Evolutionary conservation across 1,139 yeast species (phyloP).

Genomic region (Magnusiomyces sp.): DNA sequence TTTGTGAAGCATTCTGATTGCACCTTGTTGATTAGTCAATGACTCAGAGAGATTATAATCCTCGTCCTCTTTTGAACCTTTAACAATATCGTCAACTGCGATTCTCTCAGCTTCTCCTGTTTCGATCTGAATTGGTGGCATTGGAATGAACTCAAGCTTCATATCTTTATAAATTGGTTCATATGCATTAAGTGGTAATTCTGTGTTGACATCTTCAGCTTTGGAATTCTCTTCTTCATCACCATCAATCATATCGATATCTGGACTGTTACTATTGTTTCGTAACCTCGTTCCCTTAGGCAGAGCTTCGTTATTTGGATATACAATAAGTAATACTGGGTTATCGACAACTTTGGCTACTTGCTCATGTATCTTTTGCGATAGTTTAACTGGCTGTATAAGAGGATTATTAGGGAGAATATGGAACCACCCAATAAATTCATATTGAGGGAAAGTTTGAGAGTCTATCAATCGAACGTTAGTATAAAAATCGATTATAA

Average conservation of each 20-base stretch:
- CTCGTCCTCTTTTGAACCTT: constrained; percentile 16
- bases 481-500: background rate
- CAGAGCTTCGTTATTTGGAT: constrained; percentile 14
- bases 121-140: constrained; percentile 23
- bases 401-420: constrained; percentile 16
- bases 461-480: constrained; percentile 15
- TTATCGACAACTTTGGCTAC: constrained; percentile 18
- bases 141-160: constrained; percentile 20
- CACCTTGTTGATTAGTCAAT: constrained; percentile 26
- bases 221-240: background rate
- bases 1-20: constrained; percentile 26
- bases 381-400: constrained; percentile 18
- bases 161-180: constrained; percentile 24
- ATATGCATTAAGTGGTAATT: constrained; percentile 27
- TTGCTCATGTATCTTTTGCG: constrained; percentile 20
- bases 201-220: background rate
- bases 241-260: constrained; percentile 8
- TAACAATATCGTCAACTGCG: constrained; percentile 30
- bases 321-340: constrained; percentile 17
- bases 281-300: constrained; percentile 1
- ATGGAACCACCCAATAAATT: constrained; percentile 30
- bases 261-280: background rate
- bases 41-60: constrained; percentile 18
- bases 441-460: constrained; percentile 29
- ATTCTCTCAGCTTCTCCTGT: constrained; percentile 32